These are phyloP conservation scores for Aureobasidium sp. DNA, from an alignment of 2,329 filamentous ascomycete species.

Conservation along the genomic window DNA sequence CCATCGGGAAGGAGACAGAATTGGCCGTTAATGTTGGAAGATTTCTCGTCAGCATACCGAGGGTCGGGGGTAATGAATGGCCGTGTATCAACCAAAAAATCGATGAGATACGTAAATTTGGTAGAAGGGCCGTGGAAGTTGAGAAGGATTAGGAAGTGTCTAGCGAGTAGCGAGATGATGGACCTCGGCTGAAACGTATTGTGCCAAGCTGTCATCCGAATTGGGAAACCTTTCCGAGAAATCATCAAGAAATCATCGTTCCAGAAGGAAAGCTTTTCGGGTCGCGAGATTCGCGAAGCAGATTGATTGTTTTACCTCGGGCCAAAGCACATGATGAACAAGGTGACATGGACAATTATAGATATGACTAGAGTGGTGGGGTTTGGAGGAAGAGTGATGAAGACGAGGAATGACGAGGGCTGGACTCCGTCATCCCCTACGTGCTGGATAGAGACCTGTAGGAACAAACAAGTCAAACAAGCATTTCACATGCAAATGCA, in stretches of 20 bases:
- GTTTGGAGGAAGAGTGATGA: background rate
- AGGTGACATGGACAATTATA: background rate
- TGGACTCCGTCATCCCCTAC: background rate
- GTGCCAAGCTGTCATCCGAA: background rate
- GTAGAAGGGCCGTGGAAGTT: background rate
- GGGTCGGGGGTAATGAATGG: background rate
- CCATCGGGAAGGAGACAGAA: background rate
- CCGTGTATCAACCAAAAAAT: background rate
- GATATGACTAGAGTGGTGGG: background rate
- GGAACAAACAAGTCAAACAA: constrained; percentile 5
- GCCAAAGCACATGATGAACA: background rate
- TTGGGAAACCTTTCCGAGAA: background rate
- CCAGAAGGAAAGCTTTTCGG: background rate
- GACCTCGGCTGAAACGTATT: constrained; percentile 1
- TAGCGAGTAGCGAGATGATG: background rate
- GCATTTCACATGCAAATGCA: constrained; percentile 2
- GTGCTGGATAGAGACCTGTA: no score
- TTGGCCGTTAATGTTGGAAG: background rate
- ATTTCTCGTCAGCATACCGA: background rate
- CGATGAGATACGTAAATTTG: background rate
- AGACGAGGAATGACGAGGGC: background rate
- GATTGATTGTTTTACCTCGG: background rate
- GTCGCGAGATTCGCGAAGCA: background rate
- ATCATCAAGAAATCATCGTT: background rate
- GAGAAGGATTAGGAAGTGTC: background rate